These are phyloP conservation scores for Neovahlkampfia damariscottae DNA, from an alignment of 78 protist species.

Conservation along the genomic window DNA sequence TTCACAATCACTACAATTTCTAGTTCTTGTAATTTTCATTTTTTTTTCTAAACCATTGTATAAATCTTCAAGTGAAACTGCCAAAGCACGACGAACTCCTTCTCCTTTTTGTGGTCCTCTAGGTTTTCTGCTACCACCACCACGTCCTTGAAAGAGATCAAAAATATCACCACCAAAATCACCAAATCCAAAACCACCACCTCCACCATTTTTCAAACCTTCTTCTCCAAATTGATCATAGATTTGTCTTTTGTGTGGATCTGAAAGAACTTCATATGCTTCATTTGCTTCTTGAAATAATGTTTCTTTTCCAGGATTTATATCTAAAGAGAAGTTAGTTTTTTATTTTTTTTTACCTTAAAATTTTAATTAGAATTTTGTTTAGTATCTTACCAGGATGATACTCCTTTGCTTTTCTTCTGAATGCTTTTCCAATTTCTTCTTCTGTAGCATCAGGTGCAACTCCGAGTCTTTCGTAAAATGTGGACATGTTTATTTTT, in stretches of 20 bases:
- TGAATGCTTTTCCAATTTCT: conserved; percentile 47
- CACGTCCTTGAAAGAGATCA: too few species aligned
- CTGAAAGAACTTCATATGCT: conserved; percentile 82
- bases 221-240: conserved; percentile 88
- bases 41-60: conserved; percentile 84
- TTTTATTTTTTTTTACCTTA: too few species aligned
- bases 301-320: too few species aligned
- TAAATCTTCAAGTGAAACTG: conserved; percentile 77
- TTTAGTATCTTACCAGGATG: too few species aligned
- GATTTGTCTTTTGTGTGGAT: conserved; percentile 61
- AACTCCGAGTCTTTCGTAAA: conserved; percentile 56
- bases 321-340: too few species aligned
- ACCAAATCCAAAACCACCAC: conserved; percentile 31
- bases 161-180: conserved; percentile 68
- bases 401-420: conserved; percentile 53
- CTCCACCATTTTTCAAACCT: conserved; percentile 69
- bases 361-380: too few species aligned
- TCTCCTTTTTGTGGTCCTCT: conserved; percentile 42
- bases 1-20: conserved; percentile 50
- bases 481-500: too few species aligned
- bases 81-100: conserved; percentile 42
- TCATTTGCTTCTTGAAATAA: conserved; percentile 79
- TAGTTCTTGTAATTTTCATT: conserved; percentile 58
- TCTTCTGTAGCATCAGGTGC: conserved; percentile 27
- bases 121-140: conserved; percentile 25